A percentile compares a stretch with the other conserved stretches of the same genome.
Conservation (phyloP, 2,329 filamentous ascomycete species). For the Lithohypha guttulata region DNA sequence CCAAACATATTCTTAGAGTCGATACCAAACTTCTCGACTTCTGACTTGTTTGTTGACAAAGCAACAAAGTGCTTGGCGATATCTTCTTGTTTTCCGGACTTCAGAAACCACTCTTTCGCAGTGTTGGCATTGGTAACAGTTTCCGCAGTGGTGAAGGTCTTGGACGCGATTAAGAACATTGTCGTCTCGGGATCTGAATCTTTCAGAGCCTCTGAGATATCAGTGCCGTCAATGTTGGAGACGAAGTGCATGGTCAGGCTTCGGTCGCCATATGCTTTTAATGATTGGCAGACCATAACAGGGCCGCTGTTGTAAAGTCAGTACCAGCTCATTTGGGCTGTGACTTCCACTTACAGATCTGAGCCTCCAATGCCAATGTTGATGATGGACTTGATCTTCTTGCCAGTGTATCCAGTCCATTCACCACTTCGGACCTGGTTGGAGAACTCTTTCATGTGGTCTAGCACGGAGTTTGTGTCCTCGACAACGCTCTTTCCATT, state of each 20-base stretch:
- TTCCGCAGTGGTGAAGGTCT: conserved; percentile 98
- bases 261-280: conserved; percentile 84
- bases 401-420: conserved; percentile 96
- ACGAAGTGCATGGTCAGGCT: conserved; percentile 92
- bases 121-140: conserved; percentile 95
- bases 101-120: conserved; percentile 92
- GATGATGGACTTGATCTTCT: conserved; percentile 92
- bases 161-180: conserved; percentile 96
- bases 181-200: conserved; percentile 90
- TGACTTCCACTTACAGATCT: conserved; percentile 62
- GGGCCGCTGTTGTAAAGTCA: conserved; percentile 54
- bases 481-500: conserved; percentile 90
- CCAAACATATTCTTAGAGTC: conserved; percentile 99
- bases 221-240: conserved; percentile 98
- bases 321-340: conserved; percentile 16
- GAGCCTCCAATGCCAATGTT: conserved; percentile 98
- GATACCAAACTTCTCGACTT: conserved; percentile 98
- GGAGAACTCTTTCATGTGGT: conserved; percentile 98
- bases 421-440: conserved; percentile 87
- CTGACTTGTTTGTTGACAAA: conserved; percentile 85
- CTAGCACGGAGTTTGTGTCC: conserved; percentile 78
- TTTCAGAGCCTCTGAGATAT: conserved; percentile 86
- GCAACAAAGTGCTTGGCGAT: conserved; percentile 99
- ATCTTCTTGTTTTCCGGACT: conserved; percentile 63
- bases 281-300: conserved; percentile 96